Conservation (phyloP, 371 early-diverging fungal genomes). For the Nematocida sp. region DNA sequence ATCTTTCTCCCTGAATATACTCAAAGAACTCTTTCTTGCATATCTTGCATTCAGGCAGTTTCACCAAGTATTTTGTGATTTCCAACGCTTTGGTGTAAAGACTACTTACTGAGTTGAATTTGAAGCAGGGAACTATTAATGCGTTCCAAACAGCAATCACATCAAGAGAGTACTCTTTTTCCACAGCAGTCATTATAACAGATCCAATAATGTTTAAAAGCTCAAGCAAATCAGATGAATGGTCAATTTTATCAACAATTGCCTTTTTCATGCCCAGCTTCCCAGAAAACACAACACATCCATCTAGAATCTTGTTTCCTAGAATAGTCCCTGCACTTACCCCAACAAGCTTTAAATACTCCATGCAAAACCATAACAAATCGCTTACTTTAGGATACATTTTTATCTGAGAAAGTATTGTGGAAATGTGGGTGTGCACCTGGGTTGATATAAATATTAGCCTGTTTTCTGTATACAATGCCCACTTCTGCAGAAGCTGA, state of each 20-base stretch:
- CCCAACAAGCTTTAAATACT: not conserved
- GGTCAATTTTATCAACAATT: not conserved
- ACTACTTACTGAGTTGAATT: not conserved
- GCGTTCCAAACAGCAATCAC: slow-evolving; percentile 22
- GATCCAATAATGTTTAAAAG: not conserved
- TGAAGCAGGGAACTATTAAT: slow-evolving; percentile 30
- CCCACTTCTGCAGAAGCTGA: slow-evolving; percentile 18
- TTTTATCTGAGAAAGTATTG: slow-evolving; percentile 20
- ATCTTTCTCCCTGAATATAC: slow-evolving; percentile 45
- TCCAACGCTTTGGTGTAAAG: slow-evolving; percentile 11
- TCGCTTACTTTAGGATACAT: slow-evolving; percentile 24
- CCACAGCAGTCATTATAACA: not conserved
- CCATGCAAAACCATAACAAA: slow-evolving; percentile 12
- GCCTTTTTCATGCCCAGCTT: slow-evolving; percentile 11
- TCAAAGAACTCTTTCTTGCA: slow-evolving; percentile 62
- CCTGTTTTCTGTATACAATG: not conserved
- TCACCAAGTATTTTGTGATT: not conserved
- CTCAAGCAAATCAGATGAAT: not conserved
- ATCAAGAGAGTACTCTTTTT: slow-evolving; percentile 10
- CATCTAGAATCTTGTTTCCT: slow-evolving; percentile 15
- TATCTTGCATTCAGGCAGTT: slow-evolving; percentile 18
- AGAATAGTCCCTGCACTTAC: not conserved
- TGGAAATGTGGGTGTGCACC: not conserved
- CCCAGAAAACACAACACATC: not conserved
- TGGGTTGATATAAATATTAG: not conserved